A percentile compares a stretch with the other conserved stretches of the same genome.
phyloP scores from a whole-genome alignment of 768 basidiomycete species.

The Lepiota subincarnata region DNA sequence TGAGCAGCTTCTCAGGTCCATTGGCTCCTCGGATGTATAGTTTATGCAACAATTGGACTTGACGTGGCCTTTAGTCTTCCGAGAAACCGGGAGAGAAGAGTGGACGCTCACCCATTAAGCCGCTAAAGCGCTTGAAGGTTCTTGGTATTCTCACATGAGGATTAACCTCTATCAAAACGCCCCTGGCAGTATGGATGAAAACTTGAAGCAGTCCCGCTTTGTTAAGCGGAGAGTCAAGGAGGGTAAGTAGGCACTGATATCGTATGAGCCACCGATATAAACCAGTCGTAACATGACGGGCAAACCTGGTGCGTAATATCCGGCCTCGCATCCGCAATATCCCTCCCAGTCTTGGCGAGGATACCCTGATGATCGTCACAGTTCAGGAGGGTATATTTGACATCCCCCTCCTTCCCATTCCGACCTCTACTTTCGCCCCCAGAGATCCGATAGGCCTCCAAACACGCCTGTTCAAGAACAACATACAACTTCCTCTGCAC shows the following conservation, averaged over 20 bases:
- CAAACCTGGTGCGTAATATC: conserved; percentile 97
- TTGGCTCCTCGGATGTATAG: conserved; percentile 94
- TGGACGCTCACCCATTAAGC: conserved; percentile 80
- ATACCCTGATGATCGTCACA: conserved; percentile 99
- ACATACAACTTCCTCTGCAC: conserved; percentile 77
- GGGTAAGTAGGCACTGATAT: conserved; percentile 83
- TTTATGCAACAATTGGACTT: conserved; percentile 96
- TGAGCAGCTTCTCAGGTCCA: conserved; percentile 93
- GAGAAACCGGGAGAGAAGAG: conserved; percentile 7
- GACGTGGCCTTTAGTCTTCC: neutral
- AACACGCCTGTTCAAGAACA: conserved; percentile 88
- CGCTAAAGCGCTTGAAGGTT: conserved; percentile 98
- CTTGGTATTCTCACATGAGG: conserved; percentile 96
- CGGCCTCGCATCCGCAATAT: conserved; percentile 98
- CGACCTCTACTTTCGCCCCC: conserved; percentile 50
- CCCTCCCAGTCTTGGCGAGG: conserved; percentile 93
- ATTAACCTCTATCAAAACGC: conserved; percentile 96
- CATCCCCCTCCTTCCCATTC: conserved; percentile 67
- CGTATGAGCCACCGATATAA: neutral
- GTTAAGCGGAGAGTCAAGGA: conserved; percentile 96
- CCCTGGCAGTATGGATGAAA: conserved; percentile 96
- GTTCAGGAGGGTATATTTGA: conserved; percentile 94
- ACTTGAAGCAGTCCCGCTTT: conserved; percentile 96
- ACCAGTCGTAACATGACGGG: conserved; percentile 3
- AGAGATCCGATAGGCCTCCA: conserved; percentile 90